Percentiles rank a stretch among this genome's conserved stretches.
Evolutionary conservation across 306 rosid species (phyloP).

Genomic region (Prunus salicina): DNA sequence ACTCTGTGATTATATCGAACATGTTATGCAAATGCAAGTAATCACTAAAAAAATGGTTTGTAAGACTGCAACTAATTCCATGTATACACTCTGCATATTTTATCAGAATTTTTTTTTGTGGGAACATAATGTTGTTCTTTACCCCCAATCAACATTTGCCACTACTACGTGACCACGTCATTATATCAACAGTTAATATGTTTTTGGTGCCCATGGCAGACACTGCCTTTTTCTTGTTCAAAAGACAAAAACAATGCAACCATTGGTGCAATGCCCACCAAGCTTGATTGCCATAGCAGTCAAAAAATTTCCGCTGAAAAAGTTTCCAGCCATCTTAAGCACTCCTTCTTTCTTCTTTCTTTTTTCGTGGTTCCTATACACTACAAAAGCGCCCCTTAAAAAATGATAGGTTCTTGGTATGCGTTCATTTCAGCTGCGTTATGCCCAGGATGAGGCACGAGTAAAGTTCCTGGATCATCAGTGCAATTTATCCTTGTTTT

Average conservation of each 20-base stretch:
- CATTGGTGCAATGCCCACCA: background rate
- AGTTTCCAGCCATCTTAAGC: background rate
- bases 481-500: background rate
- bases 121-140: background rate
- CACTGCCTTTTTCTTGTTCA: background rate
- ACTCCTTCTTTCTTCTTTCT: background rate
- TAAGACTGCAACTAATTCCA: background rate
- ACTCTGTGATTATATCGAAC: background rate
- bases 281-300: background rate
- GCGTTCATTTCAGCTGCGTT: background rate
- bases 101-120: background rate
- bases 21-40: background rate
- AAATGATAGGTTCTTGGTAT: background rate
- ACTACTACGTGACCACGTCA: background rate
- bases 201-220: background rate
- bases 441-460: background rate
- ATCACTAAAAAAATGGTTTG: background rate
- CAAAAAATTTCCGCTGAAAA: background rate
- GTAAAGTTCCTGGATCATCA: background rate
- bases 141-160: background rate
- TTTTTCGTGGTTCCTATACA: background rate
- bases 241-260: background rate
- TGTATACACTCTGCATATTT: background rate
- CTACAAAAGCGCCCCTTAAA: background rate
- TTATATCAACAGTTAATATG: background rate